Percentiles rank a stretch among this genome's conserved stretches.
Evolutionary conservation across 2,329 filamentous ascomycete genomes (phyloP).

Genomic region (Neonectria hederae): DNA sequence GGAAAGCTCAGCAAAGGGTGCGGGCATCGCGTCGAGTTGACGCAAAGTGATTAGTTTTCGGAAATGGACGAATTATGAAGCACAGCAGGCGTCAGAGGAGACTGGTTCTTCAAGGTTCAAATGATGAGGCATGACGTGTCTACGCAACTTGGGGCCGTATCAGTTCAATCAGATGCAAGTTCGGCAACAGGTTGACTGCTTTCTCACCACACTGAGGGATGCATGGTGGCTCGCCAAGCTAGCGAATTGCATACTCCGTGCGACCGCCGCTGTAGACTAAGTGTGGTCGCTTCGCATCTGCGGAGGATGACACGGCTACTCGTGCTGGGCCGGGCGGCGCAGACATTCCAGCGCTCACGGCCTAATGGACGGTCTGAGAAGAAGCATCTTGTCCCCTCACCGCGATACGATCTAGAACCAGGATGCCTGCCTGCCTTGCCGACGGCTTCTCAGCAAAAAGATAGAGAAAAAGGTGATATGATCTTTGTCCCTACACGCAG

Average conservation of each 20-base stretch:
- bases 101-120: neutral
- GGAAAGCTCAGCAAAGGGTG: slow-evolving; percentile 39
- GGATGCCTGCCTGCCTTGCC: neutral
- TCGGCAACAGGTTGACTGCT: slow-evolving; percentile 6
- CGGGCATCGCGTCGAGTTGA: slow-evolving; percentile 29
- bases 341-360: neutral
- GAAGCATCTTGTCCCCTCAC: neutral
- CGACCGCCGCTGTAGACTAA: neutral
- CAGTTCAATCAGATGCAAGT: slow-evolving; percentile 20
- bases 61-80: slow-evolving; percentile 34
- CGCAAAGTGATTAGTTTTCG: slow-evolving; percentile 18
- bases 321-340: slow-evolving; percentile 1
- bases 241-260: slow-evolving; percentile 9
- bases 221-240: slow-evolving; percentile 9
- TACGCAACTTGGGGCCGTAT: slow-evolving; percentile 2
- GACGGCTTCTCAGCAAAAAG: neutral
- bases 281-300: slow-evolving; percentile 17
- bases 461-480: slow-evolving; percentile 9
- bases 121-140: slow-evolving; percentile 18
- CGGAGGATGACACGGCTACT: slow-evolving; percentile 4
- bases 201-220: neutral
- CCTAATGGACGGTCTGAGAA: neutral
- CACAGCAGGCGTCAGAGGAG: slow-evolving; percentile 6
- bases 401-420: neutral
- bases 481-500: neutral